phyloP scores from a whole-genome alignment of 352 stramenopile genomes.

The Blastocystis sp. region DNA sequence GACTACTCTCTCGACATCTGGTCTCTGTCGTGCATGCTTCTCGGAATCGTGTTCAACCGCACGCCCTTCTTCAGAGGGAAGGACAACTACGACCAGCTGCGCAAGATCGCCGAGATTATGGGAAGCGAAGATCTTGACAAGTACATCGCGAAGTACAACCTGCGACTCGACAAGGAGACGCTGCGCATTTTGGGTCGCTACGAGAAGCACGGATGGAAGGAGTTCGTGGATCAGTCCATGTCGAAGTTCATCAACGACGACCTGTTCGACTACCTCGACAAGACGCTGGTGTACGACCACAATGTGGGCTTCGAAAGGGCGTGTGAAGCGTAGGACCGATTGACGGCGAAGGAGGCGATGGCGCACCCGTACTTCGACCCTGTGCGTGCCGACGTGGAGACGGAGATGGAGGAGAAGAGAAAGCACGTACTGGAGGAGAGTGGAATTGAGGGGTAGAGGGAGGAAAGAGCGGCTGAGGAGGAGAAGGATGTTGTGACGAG shows the following conservation, averaged over 20 bases:
- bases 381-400: conserved; percentile 75
- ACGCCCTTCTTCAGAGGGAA: conserved; percentile 98
- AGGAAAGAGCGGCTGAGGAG: neutral
- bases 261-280: conserved; percentile 89
- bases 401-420: conserved; percentile 16
- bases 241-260: conserved; percentile 94
- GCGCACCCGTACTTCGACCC: conserved; percentile 94
- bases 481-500: neutral
- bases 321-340: conserved; percentile 81
- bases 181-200: conserved; percentile 88
- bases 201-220: conserved; percentile 93
- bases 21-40: conserved; percentile 98
- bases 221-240: conserved; percentile 39
- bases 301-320: conserved; percentile 73
- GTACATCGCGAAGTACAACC: conserved; percentile 97
- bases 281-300: conserved; percentile 79
- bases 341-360: conserved; percentile 96
- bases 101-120: conserved; percentile 95
- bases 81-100: conserved; percentile 98
- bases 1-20: conserved; percentile 99
- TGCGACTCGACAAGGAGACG: conserved; percentile 85
- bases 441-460: neutral
- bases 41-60: conserved; percentile 84
- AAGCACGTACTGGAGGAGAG: neutral
- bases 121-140: conserved; percentile 95